Evolutionary conservation across 23 red algal species (phyloP), one percentile per base, ranked within the genome.

Genomic region (Pyropia yezoensis): DNA sequence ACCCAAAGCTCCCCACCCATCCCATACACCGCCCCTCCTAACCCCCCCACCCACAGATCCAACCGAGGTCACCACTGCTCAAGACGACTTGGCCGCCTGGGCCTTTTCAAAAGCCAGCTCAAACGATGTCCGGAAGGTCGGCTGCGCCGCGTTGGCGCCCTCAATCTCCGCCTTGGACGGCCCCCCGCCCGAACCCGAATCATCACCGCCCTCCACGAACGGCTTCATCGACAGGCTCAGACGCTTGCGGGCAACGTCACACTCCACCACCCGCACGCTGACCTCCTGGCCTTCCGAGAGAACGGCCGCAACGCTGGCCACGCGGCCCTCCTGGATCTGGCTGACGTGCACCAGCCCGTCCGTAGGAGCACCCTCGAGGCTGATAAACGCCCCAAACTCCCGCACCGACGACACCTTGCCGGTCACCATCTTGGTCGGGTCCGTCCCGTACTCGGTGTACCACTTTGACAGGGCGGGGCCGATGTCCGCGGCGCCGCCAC

Each of bases 281-380:
- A 80, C 65, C 27, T 39, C 39, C 49, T 88, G 59, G 27, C 82
- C 81, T 3, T 56, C 67, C 7, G 52, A 56, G 55, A 95, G 50
- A 20, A 80, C 82, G 28, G 68, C 17, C 1, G 58, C 18, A 55
- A 83, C 80, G 17, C 63, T 61, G 28, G 29, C 14, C 3, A 89
- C 87, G 25, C 80, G 69, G 61, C 69, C 49, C 18, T 98, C 69
- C 25, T 65, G 58, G n/a, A 98, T 32, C 66, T 90, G 79, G 18
- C 77, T 84, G 52, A 98, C 86, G 70, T 98, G 94, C 56, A 98
- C 77, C 65, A 98, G 53, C 49, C 94, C 94, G 54, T 98, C 94
- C 3, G 94, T 90, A 27, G 94, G 94, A 19, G 57, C 74, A 17
- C 75, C 67, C 24, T 87, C 50, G 1, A 54, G 11, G 24, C 61